Evolutionary conservation across 768 basidiomycete genomes (phyloP), one percentile per base, ranked within the genome.

Genomic region (Podaxis sp.): DNA sequence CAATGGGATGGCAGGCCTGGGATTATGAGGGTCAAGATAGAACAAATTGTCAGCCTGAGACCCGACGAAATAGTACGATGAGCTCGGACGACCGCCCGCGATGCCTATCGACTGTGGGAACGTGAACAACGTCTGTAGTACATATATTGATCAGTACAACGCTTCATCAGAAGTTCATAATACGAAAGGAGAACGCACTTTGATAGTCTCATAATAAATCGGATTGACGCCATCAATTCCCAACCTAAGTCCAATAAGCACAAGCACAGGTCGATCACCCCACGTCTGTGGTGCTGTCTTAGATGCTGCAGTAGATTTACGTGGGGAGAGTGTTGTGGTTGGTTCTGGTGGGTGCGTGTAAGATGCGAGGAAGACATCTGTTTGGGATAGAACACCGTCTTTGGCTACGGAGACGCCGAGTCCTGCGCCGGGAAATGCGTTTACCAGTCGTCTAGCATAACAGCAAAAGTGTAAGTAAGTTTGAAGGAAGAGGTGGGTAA

Each of bases 101-200:
- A 99, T 98, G 42, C 96, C 97, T 38, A 97, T 90, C 1, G 90
- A 93, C 74, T 98, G 96, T 0, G 95, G 95, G 73, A 95, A 93
- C 0, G 90, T 91, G 70, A 95, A 98, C 35, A 98, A 72, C 25
- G 83, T 78, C 94, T 96, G 66, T 5, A 61, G 23, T 52, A 32
- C 32, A 32, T 4, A 16, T 32, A 16, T 16, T 55, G 0, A 47
- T 61, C n/a, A 61, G 37, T 56, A 28, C 23, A 23, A 2, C 6
- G 18, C 21, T 7, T 21, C 25, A 10, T 23, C 18, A 23, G 53
- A 37, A 11, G 48, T 47, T 25, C 11, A 47, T 21, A 54, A 14
- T 21, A 61, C 32, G 42, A 35, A 11, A 50, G 52, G n/a, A 9
- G 52, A n/a, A 9, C 28, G 35, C 13, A 81, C 81, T 70, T 81